Evolutionary conservation across 169 alveolate genomes (phyloP).

Genomic region (Plasmodium adleri): DNA sequence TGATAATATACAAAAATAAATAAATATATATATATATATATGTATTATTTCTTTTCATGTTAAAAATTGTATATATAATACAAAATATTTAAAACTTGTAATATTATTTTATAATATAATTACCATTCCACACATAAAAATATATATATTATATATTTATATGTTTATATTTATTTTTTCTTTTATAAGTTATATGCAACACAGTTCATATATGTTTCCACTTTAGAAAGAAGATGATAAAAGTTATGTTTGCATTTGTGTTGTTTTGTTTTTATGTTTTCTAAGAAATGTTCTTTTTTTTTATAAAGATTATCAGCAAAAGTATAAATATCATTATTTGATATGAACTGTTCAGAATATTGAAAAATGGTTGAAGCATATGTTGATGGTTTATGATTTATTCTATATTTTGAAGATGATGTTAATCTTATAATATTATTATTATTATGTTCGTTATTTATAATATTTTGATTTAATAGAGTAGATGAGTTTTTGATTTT

Average conservation of each 20-base stretch:
- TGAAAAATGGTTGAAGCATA: conserved; percentile 65
- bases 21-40: no score
- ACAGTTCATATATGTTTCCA: conserved; percentile 68
- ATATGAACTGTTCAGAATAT: conserved; percentile 65
- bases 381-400: conserved; percentile 24
- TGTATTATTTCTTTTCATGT: no score
- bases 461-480: background rate
- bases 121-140: background rate
- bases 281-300: background rate
- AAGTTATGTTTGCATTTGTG: conserved; percentile 54
- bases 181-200: conserved; percentile 42
- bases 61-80: no score
- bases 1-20: no score
- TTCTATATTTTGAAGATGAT: conserved; percentile 20
- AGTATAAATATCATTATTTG: conserved; percentile 57
- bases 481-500: background rate
- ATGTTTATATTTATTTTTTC: background rate
- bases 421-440: conserved; percentile 29
- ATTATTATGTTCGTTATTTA: background rate
- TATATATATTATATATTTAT: background rate
- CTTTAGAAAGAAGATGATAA: conserved; percentile 46
- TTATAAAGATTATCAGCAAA: conserved; percentile 53
- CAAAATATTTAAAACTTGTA: no score
- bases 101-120: no score
- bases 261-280: conserved; percentile 9